These are phyloP conservation scores for Hypoxylon lenormandii DNA, from an alignment of 495 filamentous ascomycete genomes.

Conservation along the genomic window DNA sequence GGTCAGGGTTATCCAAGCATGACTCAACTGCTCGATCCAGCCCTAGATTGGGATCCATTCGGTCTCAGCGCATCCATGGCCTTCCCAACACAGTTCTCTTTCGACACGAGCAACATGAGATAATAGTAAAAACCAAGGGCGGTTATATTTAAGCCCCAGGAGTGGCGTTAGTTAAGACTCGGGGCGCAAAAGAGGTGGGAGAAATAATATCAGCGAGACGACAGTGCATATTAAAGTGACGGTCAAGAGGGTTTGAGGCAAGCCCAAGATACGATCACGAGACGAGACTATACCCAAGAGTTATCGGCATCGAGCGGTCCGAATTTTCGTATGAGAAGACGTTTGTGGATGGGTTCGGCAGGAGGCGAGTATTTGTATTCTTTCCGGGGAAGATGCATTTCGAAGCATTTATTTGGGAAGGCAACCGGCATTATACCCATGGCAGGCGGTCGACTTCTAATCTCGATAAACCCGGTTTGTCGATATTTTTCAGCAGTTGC, in stretches of 20 bases:
- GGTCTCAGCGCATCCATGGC: constrained; percentile 92
- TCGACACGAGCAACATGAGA: constrained; percentile 74
- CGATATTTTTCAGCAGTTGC: constrained; percentile 25
- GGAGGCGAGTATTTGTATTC: constrained; percentile 21
- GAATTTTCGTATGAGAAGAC: constrained; percentile 2
- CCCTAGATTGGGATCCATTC: constrained; percentile 90
- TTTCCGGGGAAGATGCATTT: constrained; percentile 17
- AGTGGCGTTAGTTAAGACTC: background rate
- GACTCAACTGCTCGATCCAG: constrained; percentile 79
- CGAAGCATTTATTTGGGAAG: constrained; percentile 32
- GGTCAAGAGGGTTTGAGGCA: constrained; percentile 2
- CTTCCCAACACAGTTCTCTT: constrained; percentile 89
- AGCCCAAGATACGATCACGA: constrained; percentile 5
- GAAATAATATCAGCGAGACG: constrained; percentile 5
- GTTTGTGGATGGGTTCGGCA: constrained; percentile 10
- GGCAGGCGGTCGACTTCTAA: constrained; percentile 32
- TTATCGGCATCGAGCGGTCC: constrained; percentile 5
- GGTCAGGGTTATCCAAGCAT: constrained; percentile 66
- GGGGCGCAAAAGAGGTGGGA: background rate
- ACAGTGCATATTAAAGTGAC: constrained; percentile 3
- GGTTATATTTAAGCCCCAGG: background rate
- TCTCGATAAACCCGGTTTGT: constrained; percentile 18
- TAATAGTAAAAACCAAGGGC: constrained; percentile 33
- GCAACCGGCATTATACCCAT: constrained; percentile 38
- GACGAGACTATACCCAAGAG: constrained; percentile 7